These are phyloP conservation scores for Ambrosiella xylebori DNA, from an alignment of 2,329 filamentous ascomycete species.

Conservation along the genomic window DNA sequence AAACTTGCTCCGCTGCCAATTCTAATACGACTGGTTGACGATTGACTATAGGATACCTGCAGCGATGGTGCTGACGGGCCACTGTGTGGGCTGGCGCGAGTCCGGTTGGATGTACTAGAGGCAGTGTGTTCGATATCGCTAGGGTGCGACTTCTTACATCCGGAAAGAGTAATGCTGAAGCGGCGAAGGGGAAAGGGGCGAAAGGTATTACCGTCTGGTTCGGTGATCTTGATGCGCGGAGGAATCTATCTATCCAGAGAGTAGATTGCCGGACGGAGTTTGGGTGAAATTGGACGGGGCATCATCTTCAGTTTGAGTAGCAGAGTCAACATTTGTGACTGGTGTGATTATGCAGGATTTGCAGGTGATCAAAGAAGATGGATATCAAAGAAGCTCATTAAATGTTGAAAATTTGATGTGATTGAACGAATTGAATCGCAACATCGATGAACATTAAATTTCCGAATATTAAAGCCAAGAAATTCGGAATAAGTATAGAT, in stretches of 20 bases:
- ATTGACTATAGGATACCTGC: no score
- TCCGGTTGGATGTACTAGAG: no score
- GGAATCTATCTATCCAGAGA: not conserved
- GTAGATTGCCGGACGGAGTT: not conserved
- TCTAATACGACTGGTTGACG: not conserved
- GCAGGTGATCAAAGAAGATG: not conserved
- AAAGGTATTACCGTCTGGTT: not conserved
- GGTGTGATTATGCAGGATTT: not conserved
- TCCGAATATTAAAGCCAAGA: not conserved
- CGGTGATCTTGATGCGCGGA: slow-evolving; percentile 4
- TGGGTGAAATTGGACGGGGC: not conserved
- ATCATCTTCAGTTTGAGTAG: not conserved
- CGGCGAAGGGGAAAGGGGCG: not conserved
- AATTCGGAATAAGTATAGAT: not conserved
- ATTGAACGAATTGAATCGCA: no score
- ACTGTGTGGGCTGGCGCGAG: no score
- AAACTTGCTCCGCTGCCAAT: not conserved
- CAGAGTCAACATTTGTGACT: not conserved
- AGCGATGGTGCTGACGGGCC: no score
- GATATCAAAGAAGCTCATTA: no score
- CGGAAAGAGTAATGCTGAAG: not conserved
- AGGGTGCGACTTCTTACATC: not conserved
- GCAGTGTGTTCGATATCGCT: no score
- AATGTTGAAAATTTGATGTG: no score
- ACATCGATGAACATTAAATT: no score